These are phyloP conservation scores for Linnemannia exigua DNA, from an alignment of 192 early-diverging fungal species.

Conservation along the genomic window DNA sequence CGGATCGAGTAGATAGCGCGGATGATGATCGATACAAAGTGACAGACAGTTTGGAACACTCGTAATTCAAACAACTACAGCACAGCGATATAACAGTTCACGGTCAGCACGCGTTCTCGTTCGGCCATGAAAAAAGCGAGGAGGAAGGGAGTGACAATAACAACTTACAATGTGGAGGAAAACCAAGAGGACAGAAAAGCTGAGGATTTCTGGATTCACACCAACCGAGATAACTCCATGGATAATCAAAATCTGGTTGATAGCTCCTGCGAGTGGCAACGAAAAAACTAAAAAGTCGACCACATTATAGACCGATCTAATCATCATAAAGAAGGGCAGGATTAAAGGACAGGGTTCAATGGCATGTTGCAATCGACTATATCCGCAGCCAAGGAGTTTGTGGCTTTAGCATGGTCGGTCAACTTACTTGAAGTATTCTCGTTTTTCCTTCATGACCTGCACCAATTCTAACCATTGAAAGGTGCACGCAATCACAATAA, in stretches of 20 bases:
- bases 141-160: background rate
- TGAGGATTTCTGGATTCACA: background rate
- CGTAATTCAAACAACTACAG: slow-evolving; percentile 12
- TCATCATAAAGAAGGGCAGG: background rate
- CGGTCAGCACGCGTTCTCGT: too few species aligned
- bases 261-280: slow-evolving; percentile 16
- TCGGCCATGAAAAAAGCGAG: too few species aligned
- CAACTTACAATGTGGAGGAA: slow-evolving; percentile 27
- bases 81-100: background rate
- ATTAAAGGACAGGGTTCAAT: background rate
- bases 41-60: slow-evolving; percentile 5
- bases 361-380: background rate
- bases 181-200: slow-evolving; percentile 27
- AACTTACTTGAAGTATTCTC: background rate
- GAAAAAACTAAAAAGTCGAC: slow-evolving; percentile 14
- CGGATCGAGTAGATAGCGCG: background rate
- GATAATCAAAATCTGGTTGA: slow-evolving; percentile 4
- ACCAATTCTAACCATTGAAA: slow-evolving; percentile 24
- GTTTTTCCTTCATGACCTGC: background rate
- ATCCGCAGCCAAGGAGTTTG: background rate
- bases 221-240: background rate
- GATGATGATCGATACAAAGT: slow-evolving; percentile 16
- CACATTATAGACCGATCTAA: slow-evolving; percentile 13
- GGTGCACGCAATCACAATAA: background rate
- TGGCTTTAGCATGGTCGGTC: background rate